phyloP scores from a whole-genome alignment of 805 yeast species.

The Blastobotrys mokoenaii region DNA sequence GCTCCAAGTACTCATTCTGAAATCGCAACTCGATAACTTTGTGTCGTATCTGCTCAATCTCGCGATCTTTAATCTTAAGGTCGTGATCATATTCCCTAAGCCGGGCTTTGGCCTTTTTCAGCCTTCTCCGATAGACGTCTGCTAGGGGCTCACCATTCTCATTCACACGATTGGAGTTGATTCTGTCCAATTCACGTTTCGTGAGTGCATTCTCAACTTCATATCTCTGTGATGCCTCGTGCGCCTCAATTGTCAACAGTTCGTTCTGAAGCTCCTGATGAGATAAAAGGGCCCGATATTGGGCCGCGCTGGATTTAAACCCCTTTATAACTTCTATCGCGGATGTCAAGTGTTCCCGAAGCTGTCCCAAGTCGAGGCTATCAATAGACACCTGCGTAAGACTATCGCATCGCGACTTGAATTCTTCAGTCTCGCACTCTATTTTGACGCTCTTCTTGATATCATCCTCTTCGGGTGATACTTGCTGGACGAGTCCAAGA shows the following conservation, averaged over 20 bases:
- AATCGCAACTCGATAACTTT: constrained; percentile 22
- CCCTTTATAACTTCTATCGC: background rate
- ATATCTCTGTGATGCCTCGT: constrained; percentile 37
- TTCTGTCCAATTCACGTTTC: constrained; percentile 39
- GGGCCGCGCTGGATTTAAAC: background rate
- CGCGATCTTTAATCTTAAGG: constrained; percentile 37
- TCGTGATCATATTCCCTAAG: constrained; percentile 38
- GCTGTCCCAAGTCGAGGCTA: background rate
- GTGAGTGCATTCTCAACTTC: constrained; percentile 41
- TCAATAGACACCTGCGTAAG: background rate
- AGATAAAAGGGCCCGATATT: constrained; percentile 9
- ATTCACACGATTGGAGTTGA: constrained; percentile 29
- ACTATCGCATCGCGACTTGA: background rate
- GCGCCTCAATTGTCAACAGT: constrained; percentile 35
- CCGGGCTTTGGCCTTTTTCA: constrained; percentile 35
- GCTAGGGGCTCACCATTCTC: constrained; percentile 23
- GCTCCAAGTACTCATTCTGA: constrained; percentile 11
- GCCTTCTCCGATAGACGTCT: constrained; percentile 30
- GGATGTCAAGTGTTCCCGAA: background rate
- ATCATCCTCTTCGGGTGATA: no score
- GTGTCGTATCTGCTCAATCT: constrained; percentile 34
- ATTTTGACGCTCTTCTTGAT: no score
- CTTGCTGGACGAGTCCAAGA: no score
- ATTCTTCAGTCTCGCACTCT: no score
- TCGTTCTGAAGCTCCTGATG: constrained; percentile 30